A percentile compares a stretch with the other conserved stretches of the same genome.
Conservation (phyloP, 305 asterid genomes). For the Caryopteris hybrid region DNA sequence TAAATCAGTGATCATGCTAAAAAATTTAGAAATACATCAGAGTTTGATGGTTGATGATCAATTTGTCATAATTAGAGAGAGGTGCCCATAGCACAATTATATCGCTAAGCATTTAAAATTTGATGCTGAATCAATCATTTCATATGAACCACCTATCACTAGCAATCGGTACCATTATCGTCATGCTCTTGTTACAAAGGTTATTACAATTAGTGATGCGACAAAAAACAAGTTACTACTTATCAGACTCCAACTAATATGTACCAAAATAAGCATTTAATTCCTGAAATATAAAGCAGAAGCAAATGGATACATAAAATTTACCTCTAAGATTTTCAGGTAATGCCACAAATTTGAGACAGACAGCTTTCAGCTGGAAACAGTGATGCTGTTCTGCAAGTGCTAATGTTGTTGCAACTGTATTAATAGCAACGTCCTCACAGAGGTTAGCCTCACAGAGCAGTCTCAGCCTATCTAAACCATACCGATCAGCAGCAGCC, state of each 20-base stretch:
- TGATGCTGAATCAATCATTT: not conserved
- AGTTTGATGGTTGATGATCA: not conserved
- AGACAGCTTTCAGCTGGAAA: conserved; percentile 75
- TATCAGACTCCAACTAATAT: not conserved
- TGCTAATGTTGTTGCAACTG: conserved; percentile 90
- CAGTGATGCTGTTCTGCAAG: conserved; percentile 94
- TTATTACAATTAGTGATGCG: not conserved
- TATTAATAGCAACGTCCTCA: conserved; percentile 74
- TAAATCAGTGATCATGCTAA: not conserved
- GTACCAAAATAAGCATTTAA: not conserved
- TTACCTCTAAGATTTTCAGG: conserved; percentile 89
- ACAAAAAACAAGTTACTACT: not conserved
- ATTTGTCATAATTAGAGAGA: not conserved
- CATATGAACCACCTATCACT: not conserved
- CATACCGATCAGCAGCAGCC: conserved; percentile 91
- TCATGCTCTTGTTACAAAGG: not conserved
- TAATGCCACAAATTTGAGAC: conserved; percentile 74
- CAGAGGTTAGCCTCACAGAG: conserved; percentile 74
- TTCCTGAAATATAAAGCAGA: not conserved
- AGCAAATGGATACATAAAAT: conserved; percentile 1
- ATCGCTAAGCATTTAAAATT: not conserved
- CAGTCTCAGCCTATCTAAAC: conserved; percentile 74
- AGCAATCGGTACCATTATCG: not conserved
- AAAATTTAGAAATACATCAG: not conserved
- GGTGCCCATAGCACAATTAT: not conserved